Evolutionary conservation across 345 rosid genomes (phyloP).

Genomic region (Turritis glabra): DNA sequence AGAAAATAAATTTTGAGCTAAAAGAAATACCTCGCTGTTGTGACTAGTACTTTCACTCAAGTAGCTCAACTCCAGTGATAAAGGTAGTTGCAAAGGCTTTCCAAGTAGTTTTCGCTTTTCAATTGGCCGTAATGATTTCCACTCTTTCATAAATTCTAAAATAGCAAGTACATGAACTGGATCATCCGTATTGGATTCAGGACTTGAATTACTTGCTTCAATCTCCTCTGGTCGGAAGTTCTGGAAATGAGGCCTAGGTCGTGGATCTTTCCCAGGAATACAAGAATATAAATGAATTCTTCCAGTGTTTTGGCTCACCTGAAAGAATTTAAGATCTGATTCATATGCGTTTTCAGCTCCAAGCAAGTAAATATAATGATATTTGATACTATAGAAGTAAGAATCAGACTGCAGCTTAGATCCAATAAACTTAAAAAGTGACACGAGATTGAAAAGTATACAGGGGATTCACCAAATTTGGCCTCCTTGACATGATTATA

Average conservation of each 20-base stretch:
- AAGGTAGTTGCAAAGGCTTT: constrained; percentile 88
- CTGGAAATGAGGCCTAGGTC: constrained; percentile 78
- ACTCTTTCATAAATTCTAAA: constrained; percentile 60
- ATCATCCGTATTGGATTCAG: constrained; percentile 40
- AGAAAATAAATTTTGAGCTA: neutral
- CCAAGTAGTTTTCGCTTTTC: constrained; percentile 76
- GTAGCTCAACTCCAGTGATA: constrained; percentile 79
- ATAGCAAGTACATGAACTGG: constrained; percentile 53
- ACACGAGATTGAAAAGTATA: neutral
- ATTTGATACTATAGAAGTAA: neutral
- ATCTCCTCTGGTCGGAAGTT: constrained; percentile 85
- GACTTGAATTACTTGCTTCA: constrained; percentile 42
- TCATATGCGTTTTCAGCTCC: constrained; percentile 2
- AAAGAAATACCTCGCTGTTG: constrained; percentile 54
- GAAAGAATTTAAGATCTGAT: constrained; percentile 30
- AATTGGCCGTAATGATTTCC: constrained; percentile 79
- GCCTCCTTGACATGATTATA: constrained; percentile 6
- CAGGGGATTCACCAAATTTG: constrained; percentile 20
- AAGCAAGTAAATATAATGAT: neutral
- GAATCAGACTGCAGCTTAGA: constrained; percentile 8
- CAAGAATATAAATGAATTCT: constrained; percentile 90
- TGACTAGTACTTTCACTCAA: constrained; percentile 79
- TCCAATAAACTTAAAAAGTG: constrained; percentile 11
- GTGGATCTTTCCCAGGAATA: constrained; percentile 61
- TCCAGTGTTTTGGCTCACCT: constrained; percentile 93